These are phyloP conservation scores for Wickerhamiella occidentalis DNA, from an alignment of 805 yeast species.

Conservation along the genomic window DNA sequence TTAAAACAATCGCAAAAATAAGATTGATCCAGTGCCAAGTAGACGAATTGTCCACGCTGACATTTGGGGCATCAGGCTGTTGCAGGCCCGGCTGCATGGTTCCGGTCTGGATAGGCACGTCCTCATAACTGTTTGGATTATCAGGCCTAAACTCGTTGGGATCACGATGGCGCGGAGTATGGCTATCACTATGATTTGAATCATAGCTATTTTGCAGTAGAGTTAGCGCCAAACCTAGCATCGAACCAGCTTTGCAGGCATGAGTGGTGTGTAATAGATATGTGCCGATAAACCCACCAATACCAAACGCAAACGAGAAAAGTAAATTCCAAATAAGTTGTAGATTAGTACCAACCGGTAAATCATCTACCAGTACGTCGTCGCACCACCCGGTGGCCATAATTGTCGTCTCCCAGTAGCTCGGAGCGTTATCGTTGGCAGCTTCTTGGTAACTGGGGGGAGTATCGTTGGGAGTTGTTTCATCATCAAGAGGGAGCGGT, in stretches of 20 bases:
- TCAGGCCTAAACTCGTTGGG: constrained; percentile 38
- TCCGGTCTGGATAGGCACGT: constrained; percentile 14
- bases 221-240: constrained; percentile 83
- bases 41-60: neutral
- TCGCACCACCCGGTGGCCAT: constrained; percentile 66
- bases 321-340: constrained; percentile 82
- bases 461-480: constrained; percentile 35
- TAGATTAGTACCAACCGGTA: constrained; percentile 88
- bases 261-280: constrained; percentile 90
- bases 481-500: constrained; percentile 19
- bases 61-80: constrained; percentile 1
- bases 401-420: constrained; percentile 89
- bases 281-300: constrained; percentile 82
- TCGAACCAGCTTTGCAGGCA: constrained; percentile 90
- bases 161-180: constrained; percentile 18
- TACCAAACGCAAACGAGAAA: constrained; percentile 85
- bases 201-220: constrained; percentile 58
- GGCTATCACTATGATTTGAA: constrained; percentile 36
- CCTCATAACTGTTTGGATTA: constrained; percentile 48
- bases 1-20: neutral
- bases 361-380: constrained; percentile 85
- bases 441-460: constrained; percentile 93
- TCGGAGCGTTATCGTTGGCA: constrained; percentile 86
- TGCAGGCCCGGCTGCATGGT: neutral
- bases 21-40: constrained; percentile 1